Evolutionary conservation across 805 yeast species (phyloP).

Genomic region (Kodamaea kaohsiungensis): DNA sequence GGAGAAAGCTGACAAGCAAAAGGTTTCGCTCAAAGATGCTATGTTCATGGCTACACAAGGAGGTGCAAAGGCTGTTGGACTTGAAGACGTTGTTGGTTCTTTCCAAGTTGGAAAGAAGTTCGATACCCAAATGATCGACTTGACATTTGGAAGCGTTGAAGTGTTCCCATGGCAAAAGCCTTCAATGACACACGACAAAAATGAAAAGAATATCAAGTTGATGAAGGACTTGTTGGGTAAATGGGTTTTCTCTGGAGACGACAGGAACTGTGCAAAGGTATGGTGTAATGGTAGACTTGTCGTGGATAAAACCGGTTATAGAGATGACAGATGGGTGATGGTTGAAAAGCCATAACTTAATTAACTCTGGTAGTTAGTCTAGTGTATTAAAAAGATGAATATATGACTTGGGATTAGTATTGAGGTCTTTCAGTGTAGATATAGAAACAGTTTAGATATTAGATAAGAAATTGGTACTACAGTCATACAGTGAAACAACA

Average conservation of each 20-base stretch:
- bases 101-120: slow-evolving; percentile 78
- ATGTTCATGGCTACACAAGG: slow-evolving; percentile 84
- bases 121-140: slow-evolving; percentile 79
- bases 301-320: slow-evolving; percentile 4
- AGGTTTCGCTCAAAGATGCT: slow-evolving; percentile 65
- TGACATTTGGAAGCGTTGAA: slow-evolving; percentile 65
- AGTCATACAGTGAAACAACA: too few species aligned
- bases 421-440: neutral
- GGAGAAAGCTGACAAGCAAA: slow-evolving; percentile 33
- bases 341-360: slow-evolving; percentile 7
- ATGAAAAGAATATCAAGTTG: slow-evolving; percentile 14
- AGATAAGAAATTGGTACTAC: too few species aligned
- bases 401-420: neutral
- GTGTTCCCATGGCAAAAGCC: slow-evolving; percentile 75
- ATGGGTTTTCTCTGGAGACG: slow-evolving; percentile 95
- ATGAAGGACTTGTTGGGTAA: slow-evolving; percentile 67
- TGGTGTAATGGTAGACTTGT: slow-evolving; percentile 78
- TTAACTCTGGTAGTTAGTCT: neutral
- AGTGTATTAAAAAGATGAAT: too few species aligned
- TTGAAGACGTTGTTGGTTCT: slow-evolving; percentile 61
- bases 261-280: slow-evolving; percentile 77
- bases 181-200: slow-evolving; percentile 13
- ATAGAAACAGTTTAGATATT: too few species aligned
- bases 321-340: slow-evolving; percentile 12
- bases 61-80: slow-evolving; percentile 75